Evolutionary conservation across 148 eudicot genomes (phyloP).

Genomic region (Dianthus caryophyllus): DNA sequence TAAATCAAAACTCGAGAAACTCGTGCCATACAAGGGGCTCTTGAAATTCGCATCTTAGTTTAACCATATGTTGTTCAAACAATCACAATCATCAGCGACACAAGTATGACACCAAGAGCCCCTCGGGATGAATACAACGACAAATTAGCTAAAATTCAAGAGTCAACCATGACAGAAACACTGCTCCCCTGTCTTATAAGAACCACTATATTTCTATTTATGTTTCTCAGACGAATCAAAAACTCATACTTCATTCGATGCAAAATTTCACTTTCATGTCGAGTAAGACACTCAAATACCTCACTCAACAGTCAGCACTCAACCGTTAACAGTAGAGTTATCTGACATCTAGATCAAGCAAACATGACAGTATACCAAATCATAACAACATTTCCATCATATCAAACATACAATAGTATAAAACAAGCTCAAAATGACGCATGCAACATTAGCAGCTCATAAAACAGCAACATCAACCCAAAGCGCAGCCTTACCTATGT

Average conservation of each 20-base stretch:
- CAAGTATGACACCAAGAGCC: too few species aligned
- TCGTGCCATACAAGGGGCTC: not conserved
- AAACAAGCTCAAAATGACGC: not conserved
- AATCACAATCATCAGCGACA: not conserved
- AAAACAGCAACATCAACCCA: not conserved
- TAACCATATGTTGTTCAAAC: constrained; percentile 1
- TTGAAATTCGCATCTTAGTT: not conserved
- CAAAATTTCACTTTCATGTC: too few species aligned
- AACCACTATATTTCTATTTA: not conserved
- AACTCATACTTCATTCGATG: not conserved
- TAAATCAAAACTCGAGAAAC: not conserved
- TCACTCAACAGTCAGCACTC: not conserved
- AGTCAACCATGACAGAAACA: not conserved
- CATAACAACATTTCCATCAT: not conserved
- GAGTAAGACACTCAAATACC: not conserved
- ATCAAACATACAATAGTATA: not conserved
- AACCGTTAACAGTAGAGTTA: not conserved
- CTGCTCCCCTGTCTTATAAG: not conserved
- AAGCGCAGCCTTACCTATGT: too few species aligned
- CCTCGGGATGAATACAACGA: too few species aligned
- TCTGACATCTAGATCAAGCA: not conserved
- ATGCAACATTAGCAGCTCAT: not conserved
- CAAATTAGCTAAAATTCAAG: constrained; percentile 2
- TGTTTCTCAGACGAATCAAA: not conserved
- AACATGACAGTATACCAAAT: not conserved